Conservation (phyloP, 2,329 filamentous ascomycete species). For the Ophiostoma piceae region DNA sequence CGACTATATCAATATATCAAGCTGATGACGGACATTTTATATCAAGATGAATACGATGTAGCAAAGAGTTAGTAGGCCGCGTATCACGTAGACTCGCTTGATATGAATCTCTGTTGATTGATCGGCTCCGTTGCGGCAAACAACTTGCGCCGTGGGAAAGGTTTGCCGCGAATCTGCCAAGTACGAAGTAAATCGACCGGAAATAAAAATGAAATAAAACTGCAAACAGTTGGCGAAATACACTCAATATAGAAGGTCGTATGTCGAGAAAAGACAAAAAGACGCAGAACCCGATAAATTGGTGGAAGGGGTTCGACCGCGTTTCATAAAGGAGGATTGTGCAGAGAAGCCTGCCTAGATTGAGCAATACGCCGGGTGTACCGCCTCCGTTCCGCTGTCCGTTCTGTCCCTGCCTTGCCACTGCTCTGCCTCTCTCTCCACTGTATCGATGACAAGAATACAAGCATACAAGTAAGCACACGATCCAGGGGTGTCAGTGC, state of each 20-base stretch:
- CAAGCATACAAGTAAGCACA: background rate
- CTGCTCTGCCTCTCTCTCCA: background rate
- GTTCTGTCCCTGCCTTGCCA: background rate
- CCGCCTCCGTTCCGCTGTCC: background rate
- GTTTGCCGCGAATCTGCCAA: background rate
- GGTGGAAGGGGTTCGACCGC: constrained; percentile 4
- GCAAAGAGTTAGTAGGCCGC: no score
- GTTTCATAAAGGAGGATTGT: constrained; percentile 10
- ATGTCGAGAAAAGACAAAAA: background rate
- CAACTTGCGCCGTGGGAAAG: no score
- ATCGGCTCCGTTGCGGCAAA: background rate
- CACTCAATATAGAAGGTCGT: background rate
- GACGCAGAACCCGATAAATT: background rate
- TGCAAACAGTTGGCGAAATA: no score
- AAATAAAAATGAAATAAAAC: no score
- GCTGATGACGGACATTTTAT: background rate
- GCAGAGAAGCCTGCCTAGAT: constrained; percentile 11
- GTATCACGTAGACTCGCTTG: no score
- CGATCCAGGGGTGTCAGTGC: background rate
- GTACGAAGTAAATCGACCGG: background rate
- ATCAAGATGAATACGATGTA: background rate
- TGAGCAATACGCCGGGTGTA: constrained; percentile 8
- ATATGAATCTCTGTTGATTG: background rate
- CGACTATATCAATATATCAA: background rate
- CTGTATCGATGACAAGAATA: background rate